Evolutionary conservation across 345 rosid species (phyloP).

Genomic region (Hibiscus mutabilis): DNA sequence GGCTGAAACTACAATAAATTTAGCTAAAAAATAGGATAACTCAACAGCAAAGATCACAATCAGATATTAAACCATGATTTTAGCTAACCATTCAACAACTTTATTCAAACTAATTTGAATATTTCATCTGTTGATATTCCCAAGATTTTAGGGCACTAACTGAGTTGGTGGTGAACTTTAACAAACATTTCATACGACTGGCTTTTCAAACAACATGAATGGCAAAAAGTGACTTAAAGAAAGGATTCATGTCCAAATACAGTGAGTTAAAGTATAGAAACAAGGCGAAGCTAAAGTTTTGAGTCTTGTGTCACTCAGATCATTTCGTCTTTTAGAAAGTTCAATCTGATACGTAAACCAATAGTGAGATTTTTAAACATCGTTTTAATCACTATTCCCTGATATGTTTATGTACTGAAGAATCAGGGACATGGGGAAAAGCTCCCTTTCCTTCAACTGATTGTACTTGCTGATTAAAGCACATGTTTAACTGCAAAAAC

Average conservation of each 20-base stretch:
- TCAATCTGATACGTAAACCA: neutral
- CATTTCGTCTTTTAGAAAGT: neutral
- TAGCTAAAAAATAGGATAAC: too few relatives aligned
- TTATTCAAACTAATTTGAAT: too few relatives aligned
- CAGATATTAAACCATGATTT: too few relatives aligned
- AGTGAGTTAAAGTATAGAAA: neutral
- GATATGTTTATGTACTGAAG: neutral
- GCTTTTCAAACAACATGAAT: neutral
- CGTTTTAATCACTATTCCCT: constrained; percentile 1
- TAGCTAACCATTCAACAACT: too few relatives aligned
- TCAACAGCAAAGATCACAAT: too few relatives aligned
- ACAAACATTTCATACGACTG: constrained; percentile 14
- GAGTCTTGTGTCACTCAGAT: too few relatives aligned
- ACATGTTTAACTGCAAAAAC: too few relatives aligned
- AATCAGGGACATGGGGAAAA: constrained; percentile 5
- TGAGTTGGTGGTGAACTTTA: too few relatives aligned
- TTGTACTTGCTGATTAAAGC: neutral
- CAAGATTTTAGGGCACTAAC: too few relatives aligned
- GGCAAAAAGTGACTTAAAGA: neutral
- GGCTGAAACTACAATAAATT: too few relatives aligned
- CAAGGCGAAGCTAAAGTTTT: neutral
- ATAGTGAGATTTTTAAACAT: neutral
- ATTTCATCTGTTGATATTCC: too few relatives aligned
- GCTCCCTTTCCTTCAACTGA: neutral
- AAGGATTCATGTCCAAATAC: neutral